Evolutionary conservation across 2,329 filamentous ascomycete genomes (phyloP).

Genomic region (Sclerotinia sclerotiorum): DNA sequence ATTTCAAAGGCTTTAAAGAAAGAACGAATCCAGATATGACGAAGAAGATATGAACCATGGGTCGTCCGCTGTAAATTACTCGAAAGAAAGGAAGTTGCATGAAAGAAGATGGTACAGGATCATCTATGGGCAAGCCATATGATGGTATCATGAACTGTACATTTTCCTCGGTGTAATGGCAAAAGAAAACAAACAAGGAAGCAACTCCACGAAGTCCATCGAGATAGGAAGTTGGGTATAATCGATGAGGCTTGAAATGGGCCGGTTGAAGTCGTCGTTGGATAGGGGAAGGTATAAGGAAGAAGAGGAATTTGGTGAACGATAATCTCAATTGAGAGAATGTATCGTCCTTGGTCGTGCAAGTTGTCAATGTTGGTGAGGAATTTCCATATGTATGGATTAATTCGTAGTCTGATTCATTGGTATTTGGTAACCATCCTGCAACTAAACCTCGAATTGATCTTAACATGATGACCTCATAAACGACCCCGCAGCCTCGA

Average conservation of each 20-base stretch:
- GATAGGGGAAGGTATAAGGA: constrained; percentile 39
- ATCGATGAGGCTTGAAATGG: constrained; percentile 30
- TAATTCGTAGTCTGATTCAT: constrained; percentile 19
- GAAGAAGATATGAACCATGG: constrained; percentile 54
- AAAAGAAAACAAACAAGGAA: constrained; percentile 50
- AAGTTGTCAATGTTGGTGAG: neutral
- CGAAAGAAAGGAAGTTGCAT: constrained; percentile 49
- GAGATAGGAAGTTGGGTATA: constrained; percentile 46
- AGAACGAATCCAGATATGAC: constrained; percentile 53
- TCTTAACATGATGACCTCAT: constrained; percentile 17
- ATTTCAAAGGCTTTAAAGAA: constrained; percentile 46
- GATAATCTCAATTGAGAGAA: constrained; percentile 4
- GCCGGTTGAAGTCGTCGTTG: constrained; percentile 38
- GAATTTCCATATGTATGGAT: neutral
- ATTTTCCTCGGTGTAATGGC: constrained; percentile 47
- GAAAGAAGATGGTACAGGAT: constrained; percentile 41
- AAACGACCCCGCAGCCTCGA: neutral
- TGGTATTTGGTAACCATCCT: constrained; percentile 4
- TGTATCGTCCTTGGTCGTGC: constrained; percentile 11
- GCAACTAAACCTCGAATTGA: constrained; percentile 17
- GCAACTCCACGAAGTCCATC: constrained; percentile 52
- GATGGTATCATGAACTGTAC: constrained; percentile 41
- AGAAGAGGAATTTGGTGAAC: constrained; percentile 18
- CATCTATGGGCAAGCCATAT: constrained; percentile 36
- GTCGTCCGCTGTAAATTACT: constrained; percentile 47